Evolutionary conservation across 495 filamentous ascomycete species (phyloP).

Genomic region (Talaromyces borbonicus): DNA sequence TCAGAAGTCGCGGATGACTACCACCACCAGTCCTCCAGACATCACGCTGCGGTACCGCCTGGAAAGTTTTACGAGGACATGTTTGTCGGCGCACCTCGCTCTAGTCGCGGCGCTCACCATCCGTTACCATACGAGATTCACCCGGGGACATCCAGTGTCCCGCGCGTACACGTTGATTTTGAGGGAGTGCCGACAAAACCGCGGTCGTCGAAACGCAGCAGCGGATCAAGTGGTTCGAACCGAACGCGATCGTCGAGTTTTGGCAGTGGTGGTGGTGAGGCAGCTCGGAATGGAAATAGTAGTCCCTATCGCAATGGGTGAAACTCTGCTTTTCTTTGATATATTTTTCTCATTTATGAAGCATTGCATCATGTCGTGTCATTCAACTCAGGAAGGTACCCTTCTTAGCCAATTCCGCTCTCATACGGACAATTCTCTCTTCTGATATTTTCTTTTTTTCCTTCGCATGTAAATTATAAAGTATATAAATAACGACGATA

Average conservation of each 20-base stretch:
- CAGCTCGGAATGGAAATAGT: background rate
- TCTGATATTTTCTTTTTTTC: too few relatives aligned
- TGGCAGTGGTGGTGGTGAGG: background rate
- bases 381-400: too few relatives aligned
- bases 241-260: slow-evolving; percentile 5
- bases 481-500: too few relatives aligned
- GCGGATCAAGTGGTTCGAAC: slow-evolving; percentile 5
- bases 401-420: too few relatives aligned
- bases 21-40: slow-evolving; percentile 14
- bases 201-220: background rate
- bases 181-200: background rate
- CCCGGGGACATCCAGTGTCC: background rate
- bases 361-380: too few relatives aligned
- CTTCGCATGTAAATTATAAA: too few relatives aligned
- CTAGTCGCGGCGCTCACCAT: background rate
- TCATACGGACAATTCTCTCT: too few relatives aligned
- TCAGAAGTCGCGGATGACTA: slow-evolving; percentile 19
- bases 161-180: background rate
- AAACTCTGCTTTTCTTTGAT: background rate
- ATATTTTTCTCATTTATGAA: background rate
- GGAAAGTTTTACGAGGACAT: slow-evolving; percentile 24
- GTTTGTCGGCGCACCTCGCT: slow-evolving; percentile 16
- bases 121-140: slow-evolving; percentile 2
- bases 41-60: slow-evolving; percentile 8
- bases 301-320: background rate